Base-by-base conservation (phyloP, 1,284 basidiomycete genomes). In the Cutaneotrichosporon mucoides region DNA sequence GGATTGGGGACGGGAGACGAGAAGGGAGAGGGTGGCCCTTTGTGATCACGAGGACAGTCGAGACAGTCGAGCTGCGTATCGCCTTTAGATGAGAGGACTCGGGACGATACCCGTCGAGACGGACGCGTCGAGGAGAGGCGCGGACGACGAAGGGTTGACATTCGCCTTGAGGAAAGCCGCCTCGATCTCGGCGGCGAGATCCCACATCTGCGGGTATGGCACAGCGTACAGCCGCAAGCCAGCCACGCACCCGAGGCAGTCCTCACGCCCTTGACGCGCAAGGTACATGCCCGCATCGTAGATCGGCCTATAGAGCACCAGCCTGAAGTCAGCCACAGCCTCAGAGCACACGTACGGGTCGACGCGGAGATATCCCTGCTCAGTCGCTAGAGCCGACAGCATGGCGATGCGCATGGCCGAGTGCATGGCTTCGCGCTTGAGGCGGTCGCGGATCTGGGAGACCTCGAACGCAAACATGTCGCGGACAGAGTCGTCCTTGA, bases 211-310 rank as follows among this genome's bases (percentile, higher is more conserved):
- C 70, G 92, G 91, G 59, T 77, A 82, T 12, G 78, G 68, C 24
- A 69, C 65, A 4, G 78, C 88, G 73, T 94, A 94, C 77, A 96
- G 93, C 67, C 88, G 84, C 47, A 96, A 81, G 5, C 88, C 93
- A 8, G 83, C 84, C 66, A 94, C 86, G 72, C 91, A 92, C 68
- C 88, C 87, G 57, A 83, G 78, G 33, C 89, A 88, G 77, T 95
- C 92, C 4, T 85, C 85, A 16, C 88, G 85, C 5, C 87, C 89
- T 37, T 88, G 79, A n/a, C 85, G 83, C 3, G 90, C 91, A 55
- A 94, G 84, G n/a, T 90, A 80, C 53, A 82, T 84, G 11, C 91
- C 91, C 0, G 90, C 88, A 61, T 89, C 86, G 64, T 88, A 88
- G 70, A 89, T 87, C 66, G 86, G 86, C 66, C 89, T 87, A 65